Base-by-base conservation (phyloP, 768 basidiomycete genomes). In the Trametes cubensis region DNA sequence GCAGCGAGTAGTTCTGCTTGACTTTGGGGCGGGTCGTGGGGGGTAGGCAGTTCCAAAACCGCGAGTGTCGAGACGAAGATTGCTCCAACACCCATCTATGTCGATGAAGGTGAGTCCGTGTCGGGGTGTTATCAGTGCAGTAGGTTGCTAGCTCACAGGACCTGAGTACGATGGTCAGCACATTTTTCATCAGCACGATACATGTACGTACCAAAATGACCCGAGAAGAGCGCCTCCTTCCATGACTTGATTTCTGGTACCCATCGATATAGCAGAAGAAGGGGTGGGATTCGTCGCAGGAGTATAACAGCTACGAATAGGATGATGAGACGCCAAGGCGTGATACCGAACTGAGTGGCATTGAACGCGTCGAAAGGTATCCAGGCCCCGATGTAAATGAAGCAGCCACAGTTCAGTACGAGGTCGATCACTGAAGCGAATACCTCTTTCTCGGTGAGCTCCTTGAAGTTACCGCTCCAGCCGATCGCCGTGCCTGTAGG, bases 341-440 rank as follows among this genome's bases (percentile, higher is more conserved):
- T 78, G 51, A 92, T 81, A 0, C 86, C 86, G 6, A 91, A 74
- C 10, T 80, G 80, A 2, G 83, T 79, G 5, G 73, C 72, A 52
- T 83, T 80, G 71, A 89, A 91, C 8, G 75, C 66, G 8, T 78
- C 65, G 67, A 92, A 90, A 0, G 89, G 88, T 10, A 92, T 73
- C 87, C 95, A 94, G 2, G 96, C 95, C 25, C 96, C 97, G n/a
- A 83, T 90, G 71, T 92, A 92, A 26, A 93, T 79, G 74, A 93
- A 93, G 73, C 89, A 89, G 2, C 77, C 86, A 63, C 89, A 89
- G 67, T 92, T 92, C 58, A 92, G 79, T 21, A 97, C 79, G 63
- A 97, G 83, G 73, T 98, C 92, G 63, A 98, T 87, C 42, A 96
- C 91, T 26, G 93, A 88, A 1, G 92, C 88, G 72, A 99, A 98